Conservation (phyloP, 805 yeast genomes). For the Saccharomycopsis oosterbeekiorum region DNA sequence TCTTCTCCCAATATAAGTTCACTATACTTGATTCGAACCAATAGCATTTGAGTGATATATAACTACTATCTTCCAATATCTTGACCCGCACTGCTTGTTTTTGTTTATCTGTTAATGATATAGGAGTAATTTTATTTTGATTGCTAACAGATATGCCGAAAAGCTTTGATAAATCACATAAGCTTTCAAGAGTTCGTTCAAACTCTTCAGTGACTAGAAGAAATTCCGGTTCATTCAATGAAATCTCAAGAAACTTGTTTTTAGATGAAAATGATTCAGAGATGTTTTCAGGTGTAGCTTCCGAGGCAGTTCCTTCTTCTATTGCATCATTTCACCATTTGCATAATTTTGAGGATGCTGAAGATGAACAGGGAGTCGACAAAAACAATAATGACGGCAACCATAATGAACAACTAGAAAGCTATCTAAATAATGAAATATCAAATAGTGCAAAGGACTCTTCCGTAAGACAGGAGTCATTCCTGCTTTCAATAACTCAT, state of each 20-base stretch:
- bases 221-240: slow-evolving; percentile 9
- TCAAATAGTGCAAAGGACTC: background rate
- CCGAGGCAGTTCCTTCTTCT: slow-evolving; percentile 68
- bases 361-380: background rate
- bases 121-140: background rate
- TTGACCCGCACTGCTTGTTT: background rate
- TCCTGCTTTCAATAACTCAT: background rate
- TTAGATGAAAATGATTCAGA: slow-evolving; percentile 52
- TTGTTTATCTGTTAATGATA: background rate
- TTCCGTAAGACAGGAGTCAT: background rate
- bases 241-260: slow-evolving; percentile 5
- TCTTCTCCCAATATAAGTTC: background rate
- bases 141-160: slow-evolving; percentile 5
- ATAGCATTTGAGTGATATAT: too few species aligned
- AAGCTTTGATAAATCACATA: slow-evolving; percentile 10
- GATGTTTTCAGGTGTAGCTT: slow-evolving; percentile 69
- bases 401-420: background rate
- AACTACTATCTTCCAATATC: too few species aligned
- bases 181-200: slow-evolving; percentile 14
- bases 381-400: slow-evolving; percentile 2
- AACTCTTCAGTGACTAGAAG: slow-evolving; percentile 11
- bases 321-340: slow-evolving; percentile 69
- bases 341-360: slow-evolving; percentile 33
- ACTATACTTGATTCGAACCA: too few species aligned
- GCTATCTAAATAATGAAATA: background rate